These are phyloP conservation scores for Immersiporthe knoxdaviesiana DNA, from an alignment of 2,329 filamentous ascomycete species.

Conservation along the genomic window DNA sequence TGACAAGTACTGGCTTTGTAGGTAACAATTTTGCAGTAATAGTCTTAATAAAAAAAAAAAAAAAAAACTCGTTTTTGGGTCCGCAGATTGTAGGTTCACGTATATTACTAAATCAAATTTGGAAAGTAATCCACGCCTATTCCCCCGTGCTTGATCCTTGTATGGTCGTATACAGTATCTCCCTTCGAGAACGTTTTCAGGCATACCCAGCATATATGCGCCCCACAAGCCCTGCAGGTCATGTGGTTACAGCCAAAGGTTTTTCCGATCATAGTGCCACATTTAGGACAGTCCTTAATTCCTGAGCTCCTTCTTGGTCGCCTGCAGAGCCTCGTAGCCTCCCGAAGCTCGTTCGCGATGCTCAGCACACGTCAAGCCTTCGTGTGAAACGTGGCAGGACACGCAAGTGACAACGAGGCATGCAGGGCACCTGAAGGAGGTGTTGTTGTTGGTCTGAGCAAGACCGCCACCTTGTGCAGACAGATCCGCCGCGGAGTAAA, in stretches of 20 bases:
- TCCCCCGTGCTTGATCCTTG: slow-evolving; percentile 35
- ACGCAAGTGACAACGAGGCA: slow-evolving; percentile 44
- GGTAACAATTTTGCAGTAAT: too few relatives aligned
- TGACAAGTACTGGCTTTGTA: too few relatives aligned
- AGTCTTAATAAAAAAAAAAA: too few relatives aligned
- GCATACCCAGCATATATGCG: slow-evolving; percentile 55
- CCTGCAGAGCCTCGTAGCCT: slow-evolving; percentile 34
- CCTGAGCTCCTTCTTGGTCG: slow-evolving; percentile 41
- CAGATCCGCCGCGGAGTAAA: slow-evolving; percentile 39
- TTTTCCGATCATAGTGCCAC: slow-evolving; percentile 47
- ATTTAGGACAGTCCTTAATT: slow-evolving; percentile 47
- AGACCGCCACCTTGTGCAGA: too few relatives aligned
- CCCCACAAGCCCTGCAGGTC: slow-evolving; percentile 43
- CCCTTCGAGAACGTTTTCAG: slow-evolving; percentile 39
- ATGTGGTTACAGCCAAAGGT: slow-evolving; percentile 52
- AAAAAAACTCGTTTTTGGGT: too few relatives aligned
- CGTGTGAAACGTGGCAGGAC: slow-evolving; percentile 41
- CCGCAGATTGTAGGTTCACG: too few relatives aligned
- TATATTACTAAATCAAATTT: too few relatives aligned
- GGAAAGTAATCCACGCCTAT: neutral
- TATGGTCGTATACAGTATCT: slow-evolving; percentile 34
- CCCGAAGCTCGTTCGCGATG: slow-evolving; percentile 36
- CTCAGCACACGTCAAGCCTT: slow-evolving; percentile 40
- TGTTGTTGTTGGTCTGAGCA: slow-evolving; percentile 30
- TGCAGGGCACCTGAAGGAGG: slow-evolving; percentile 40